Percentiles rank a stretch among this genome's conserved stretches.
Conservation (phyloP, 805 yeast genomes). For the Sporopachydermia lactativora region DNA sequence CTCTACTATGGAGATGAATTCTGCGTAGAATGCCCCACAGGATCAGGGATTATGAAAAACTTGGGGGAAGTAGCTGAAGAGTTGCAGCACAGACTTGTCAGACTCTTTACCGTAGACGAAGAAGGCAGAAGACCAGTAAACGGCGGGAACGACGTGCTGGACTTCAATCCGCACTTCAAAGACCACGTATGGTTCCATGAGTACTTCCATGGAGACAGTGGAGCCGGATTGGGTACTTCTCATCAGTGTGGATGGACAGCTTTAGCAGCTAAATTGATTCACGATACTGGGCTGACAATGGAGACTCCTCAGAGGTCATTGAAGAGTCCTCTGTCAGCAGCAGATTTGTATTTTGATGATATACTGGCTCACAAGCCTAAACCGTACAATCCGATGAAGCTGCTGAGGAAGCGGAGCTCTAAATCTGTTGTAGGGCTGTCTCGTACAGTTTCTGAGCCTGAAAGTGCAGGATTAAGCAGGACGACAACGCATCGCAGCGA, state of each 20-base stretch:
- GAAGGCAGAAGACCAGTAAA: conserved; percentile 61
- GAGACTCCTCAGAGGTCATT: conserved; percentile 17
- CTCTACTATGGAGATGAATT: conserved; percentile 78
- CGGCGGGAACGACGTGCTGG: conserved; percentile 32
- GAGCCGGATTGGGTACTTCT: conserved; percentile 84
- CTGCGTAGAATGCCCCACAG: conserved; percentile 79
- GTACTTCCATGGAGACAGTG: conserved; percentile 88
- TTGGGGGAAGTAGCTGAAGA: conserved; percentile 86
- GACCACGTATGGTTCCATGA: conserved; percentile 74
- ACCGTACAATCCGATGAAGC: conserved; percentile 13
- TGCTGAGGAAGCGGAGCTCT: conserved; percentile 6
- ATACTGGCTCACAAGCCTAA: conserved; percentile 14
- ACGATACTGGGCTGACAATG: conserved; percentile 64
- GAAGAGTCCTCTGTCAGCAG: conserved; percentile 2
- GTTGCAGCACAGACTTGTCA: conserved; percentile 73
- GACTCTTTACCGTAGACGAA: conserved; percentile 56
- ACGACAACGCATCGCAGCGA: conserved; percentile 8
- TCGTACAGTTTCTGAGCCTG: conserved; percentile 4
- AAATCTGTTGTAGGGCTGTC: conserved; percentile 1
- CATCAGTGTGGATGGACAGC: conserved; percentile 98
- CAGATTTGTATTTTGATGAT: conserved; percentile 2
- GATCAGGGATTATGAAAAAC: conserved; percentile 62
- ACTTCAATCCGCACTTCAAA: conserved; percentile 54
- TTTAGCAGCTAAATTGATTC: conserved; percentile 80
- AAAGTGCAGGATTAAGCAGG: conserved; percentile 10